A percentile compares a stretch with the other conserved stretches of the same genome.
phyloP scores from a whole-genome alignment of 345 rosid genomes.

The Rubroshorea leprosula region DNA sequence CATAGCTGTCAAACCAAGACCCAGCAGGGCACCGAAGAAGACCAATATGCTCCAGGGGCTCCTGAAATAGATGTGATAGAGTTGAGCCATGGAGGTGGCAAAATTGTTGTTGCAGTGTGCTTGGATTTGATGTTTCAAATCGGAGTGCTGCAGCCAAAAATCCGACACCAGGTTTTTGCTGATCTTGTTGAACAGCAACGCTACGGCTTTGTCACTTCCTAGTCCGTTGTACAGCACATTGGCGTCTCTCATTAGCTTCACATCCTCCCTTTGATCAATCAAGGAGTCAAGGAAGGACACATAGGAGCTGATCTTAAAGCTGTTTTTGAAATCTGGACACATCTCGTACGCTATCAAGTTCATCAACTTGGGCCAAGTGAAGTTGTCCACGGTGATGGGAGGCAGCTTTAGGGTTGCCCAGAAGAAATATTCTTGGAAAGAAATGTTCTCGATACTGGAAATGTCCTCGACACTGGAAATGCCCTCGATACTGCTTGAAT shows the following conservation, averaged over 20 bases:
- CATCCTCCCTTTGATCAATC: slow-evolving; percentile 15
- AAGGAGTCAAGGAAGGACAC: no score
- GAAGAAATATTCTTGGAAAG: not conserved
- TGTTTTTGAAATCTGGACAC: not conserved
- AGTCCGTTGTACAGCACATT: slow-evolving; percentile 13
- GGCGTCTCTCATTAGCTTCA: slow-evolving; percentile 11
- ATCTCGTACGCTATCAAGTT: slow-evolving; percentile 22
- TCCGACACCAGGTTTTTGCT: slow-evolving; percentile 14
- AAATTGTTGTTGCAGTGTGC: not conserved
- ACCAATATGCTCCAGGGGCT: slow-evolving; percentile 15
- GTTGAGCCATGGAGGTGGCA: not conserved
- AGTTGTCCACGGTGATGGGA: slow-evolving; percentile 4
- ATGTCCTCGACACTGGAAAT: no score
- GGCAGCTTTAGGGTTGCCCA: slow-evolving; percentile 11
- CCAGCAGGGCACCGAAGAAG: not conserved
- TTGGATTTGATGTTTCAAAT: not conserved
- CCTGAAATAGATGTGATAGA: not conserved
- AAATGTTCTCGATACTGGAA: no score
- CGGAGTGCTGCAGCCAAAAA: not conserved
- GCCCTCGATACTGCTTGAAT: not conserved
- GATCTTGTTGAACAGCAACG: slow-evolving; percentile 10
- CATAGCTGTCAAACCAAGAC: not conserved
- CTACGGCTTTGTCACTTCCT: no score
- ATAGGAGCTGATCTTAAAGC: slow-evolving; percentile 14
- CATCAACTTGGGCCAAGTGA: slow-evolving; percentile 1